Base-by-base conservation (phyloP, 2,329 filamentous ascomycete species). In the Alternaria sp. region DNA sequence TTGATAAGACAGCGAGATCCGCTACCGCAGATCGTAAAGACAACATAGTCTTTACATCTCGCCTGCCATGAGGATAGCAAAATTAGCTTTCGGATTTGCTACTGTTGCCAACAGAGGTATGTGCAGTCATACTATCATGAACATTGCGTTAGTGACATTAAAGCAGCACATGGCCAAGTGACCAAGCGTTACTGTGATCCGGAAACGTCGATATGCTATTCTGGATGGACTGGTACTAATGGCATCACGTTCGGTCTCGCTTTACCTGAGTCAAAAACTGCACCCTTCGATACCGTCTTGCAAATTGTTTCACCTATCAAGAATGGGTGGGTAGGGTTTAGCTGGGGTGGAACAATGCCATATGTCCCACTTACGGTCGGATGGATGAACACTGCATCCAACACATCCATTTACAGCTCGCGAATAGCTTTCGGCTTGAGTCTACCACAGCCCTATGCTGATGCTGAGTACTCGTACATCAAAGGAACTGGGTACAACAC, bases 321-420 rank as follows among this genome's bases (percentile, higher is more conserved):
- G 2, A 77, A 83, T 46, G 83, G 82, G 57, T 85, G 83, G 83
- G 79, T 81, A 9, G 83, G 82, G 2, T 73, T 84, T 22, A 79
- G 83, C 14, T 85, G 83, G 83, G 83, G 82, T n/a, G 83, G 82
- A 4, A 78, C 78, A 34, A 85, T 85, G 83, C 78, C 80, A 1
- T 82, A 83, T 69, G 81, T 81, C 60, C 83, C 83, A 2, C 72
- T 85, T 2, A 78, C 81, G 5, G 69, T 85, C 28, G 79, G 76
- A 5, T 85, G 83, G 83, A 67, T 75, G 38, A 83, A 81, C 65
- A 81, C 79, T 25, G 77, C 71, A 14, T 62, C 67, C 9, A 78
- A 70, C 16, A 79, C 78, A 4, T 57, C 70, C 11, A 78, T 82
- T 2, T 72, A 80, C 12, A 82, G 81, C 0, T 79, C 81, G 1